phyloP scores from a whole-genome alignment of 2,329 filamentous ascomycete species.

The Xylariaceae sp. region DNA sequence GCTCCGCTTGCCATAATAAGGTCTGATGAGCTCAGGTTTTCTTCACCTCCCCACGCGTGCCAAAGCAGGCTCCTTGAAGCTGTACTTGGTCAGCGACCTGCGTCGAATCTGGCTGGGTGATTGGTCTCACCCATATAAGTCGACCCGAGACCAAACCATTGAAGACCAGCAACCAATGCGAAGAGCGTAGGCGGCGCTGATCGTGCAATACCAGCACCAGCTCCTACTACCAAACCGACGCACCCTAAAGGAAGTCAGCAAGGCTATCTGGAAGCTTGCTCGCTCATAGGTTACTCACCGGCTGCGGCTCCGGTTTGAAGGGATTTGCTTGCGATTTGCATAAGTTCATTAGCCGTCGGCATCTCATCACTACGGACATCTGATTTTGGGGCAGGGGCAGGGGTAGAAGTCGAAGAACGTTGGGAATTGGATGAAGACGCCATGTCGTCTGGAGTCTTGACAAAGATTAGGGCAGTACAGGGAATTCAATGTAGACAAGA shows the following conservation, averaged over 20 bases:
- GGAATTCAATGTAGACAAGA: not conserved
- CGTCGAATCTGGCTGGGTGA: not conserved
- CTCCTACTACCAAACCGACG: slow-evolving; percentile 65
- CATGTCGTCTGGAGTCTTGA: slow-evolving; percentile 13
- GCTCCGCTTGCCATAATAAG: slow-evolving; percentile 68
- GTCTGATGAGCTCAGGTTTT: slow-evolving; percentile 59
- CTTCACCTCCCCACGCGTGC: slow-evolving; percentile 52
- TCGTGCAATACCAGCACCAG: slow-evolving; percentile 71
- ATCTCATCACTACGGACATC: slow-evolving; percentile 22
- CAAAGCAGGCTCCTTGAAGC: slow-evolving; percentile 53
- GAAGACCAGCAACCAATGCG: slow-evolving; percentile 71
- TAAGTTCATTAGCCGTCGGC: slow-evolving; percentile 28
- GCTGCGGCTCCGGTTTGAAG: slow-evolving; percentile 33
- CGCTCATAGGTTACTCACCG: slow-evolving; percentile 26
- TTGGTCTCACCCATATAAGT: slow-evolving; percentile 70
- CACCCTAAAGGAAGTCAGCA: slow-evolving; percentile 45
- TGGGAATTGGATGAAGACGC: slow-evolving; percentile 15
- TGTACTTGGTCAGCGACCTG: slow-evolving; percentile 33
- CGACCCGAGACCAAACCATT: slow-evolving; percentile 79
- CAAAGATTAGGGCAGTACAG: no score
- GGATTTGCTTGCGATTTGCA: slow-evolving; percentile 32
- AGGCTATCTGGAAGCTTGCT: slow-evolving; percentile 1
- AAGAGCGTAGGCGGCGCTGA: slow-evolving; percentile 70
- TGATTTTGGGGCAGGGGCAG: slow-evolving; percentile 1
- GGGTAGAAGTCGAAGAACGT: slow-evolving; percentile 3